Evolutionary conservation across 2,329 filamentous ascomycete genomes (phyloP), one percentile per base, ranked within the genome.

Genomic region (Cladosporium austrohemisphaericum): DNA sequence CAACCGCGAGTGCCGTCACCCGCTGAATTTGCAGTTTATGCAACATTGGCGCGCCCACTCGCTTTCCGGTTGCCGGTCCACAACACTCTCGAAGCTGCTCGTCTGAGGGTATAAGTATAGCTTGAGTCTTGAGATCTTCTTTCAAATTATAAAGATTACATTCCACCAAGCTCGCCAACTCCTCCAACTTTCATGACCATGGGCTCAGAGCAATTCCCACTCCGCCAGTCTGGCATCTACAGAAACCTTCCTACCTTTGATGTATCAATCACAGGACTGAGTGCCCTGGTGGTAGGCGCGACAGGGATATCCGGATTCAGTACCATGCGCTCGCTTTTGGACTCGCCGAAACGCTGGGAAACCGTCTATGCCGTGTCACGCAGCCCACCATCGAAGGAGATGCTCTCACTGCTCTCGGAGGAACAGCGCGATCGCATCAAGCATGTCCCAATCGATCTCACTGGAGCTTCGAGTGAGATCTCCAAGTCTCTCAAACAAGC

Each of bases 241-340:
- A 71, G 74, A 57, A 73, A 71, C 46, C 66, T 77, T 1, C 74
- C 74, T 0, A 67, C 68, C 22, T 74, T 68, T 49, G 61, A 69
- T 11, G 51, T 64, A 4, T 59, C 63, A 1, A 51, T 67, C 40
- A 68, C 69, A 50, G 66, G 63, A 6, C 65, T 77, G n/a, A 75
- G 72, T 1, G 75, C 74, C 3, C 69, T 78, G 33, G 68, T 78
- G 18, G 75, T 71, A 1, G 75, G 76, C 4, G 71, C 74, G 29
- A 78, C 76, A 63, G 76, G 74, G 2, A 74, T 78, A 14, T 76
- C 72, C 0, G 75, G 75, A 4, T 68, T 72, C 50, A 68, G 75
- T 56, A 75, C 76, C 65, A 60, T 77, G 18, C 71, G 70, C 13
- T 72, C 71, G 1, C 65, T 78, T 2, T 60, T 65, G 5, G 64